These are phyloP conservation scores for Meyerozyma sp. DNA, from an alignment of 1,139 yeast species.

Conservation along the genomic window DNA sequence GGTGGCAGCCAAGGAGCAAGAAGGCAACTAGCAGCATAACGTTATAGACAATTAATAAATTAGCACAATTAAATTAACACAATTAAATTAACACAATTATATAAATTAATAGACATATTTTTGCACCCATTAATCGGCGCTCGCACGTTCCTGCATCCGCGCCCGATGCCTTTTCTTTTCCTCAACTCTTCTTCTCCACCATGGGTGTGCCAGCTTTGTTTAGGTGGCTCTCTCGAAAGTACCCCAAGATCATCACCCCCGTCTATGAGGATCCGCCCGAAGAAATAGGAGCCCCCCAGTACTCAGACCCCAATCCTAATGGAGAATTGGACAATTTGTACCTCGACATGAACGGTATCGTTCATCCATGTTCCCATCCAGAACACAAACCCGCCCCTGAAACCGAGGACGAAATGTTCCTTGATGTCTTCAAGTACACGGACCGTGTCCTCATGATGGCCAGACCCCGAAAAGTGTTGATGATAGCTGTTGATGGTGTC, in stretches of 20 bases:
- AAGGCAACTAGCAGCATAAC: too few species aligned
- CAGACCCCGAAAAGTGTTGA: constrained; percentile 83
- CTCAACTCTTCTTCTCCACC: constrained; percentile 3
- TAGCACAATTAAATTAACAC: too few species aligned
- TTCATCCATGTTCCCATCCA: constrained; percentile 96
- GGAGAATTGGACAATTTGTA: constrained; percentile 92
- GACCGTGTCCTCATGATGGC: constrained; percentile 90
- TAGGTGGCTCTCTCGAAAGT: constrained; percentile 90
- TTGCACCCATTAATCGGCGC: too few species aligned
- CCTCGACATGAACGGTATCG: constrained; percentile 95
- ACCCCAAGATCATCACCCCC: constrained; percentile 90
- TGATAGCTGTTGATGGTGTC: constrained; percentile 98
- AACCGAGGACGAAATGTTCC: constrained; percentile 91
- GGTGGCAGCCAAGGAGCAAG: too few species aligned
- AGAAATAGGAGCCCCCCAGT: constrained; percentile 52
- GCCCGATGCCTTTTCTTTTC: neutral
- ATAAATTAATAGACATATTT: too few species aligned
- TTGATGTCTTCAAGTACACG: constrained; percentile 84
- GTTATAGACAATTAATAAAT: too few species aligned
- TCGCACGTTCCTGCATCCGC: neutral
- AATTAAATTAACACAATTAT: too few species aligned
- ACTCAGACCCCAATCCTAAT: constrained; percentile 80
- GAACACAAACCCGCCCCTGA: constrained; percentile 92
- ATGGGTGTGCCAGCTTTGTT: constrained; percentile 95
- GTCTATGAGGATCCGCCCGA: constrained; percentile 70